Evolutionary conservation across 352 stramenopile genomes (phyloP).

Genomic region (Achlya hypogyna): DNA sequence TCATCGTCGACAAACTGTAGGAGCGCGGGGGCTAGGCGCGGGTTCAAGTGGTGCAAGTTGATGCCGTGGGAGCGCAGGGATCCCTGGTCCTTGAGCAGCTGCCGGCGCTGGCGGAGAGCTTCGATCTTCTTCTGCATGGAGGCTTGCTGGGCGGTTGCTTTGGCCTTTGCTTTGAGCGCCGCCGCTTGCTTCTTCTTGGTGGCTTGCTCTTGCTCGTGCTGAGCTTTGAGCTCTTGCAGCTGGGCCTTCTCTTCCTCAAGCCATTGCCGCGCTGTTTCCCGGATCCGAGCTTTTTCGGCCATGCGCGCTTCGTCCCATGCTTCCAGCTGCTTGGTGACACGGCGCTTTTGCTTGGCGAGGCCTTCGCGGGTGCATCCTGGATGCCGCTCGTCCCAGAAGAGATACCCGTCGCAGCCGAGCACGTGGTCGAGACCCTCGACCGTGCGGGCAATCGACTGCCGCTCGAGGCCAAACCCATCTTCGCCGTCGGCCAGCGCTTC

Average conservation of each 20-base stretch:
- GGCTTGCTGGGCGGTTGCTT: not conserved
- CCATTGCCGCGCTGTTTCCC: not conserved
- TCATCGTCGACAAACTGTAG: constrained; percentile 13
- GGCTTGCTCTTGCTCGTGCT: not conserved
- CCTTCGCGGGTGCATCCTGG: not conserved
- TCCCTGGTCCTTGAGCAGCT: not conserved
- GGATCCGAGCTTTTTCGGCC: not conserved
- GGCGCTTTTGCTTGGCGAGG: not conserved
- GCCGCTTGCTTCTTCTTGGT: not conserved
- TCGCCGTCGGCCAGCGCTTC: constrained; percentile 24
- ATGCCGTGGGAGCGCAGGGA: not conserved
- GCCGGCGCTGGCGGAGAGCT: constrained; percentile 1
- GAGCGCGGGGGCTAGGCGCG: not conserved
- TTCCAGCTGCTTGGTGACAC: not conserved
- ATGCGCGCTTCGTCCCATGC: not conserved
- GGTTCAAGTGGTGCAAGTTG: not conserved
- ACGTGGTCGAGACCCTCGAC: constrained; percentile 63
- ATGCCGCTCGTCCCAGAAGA: constrained; percentile 80
- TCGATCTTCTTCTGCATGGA: constrained; percentile 17
- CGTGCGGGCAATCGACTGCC: constrained; percentile 56
- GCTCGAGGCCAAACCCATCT: constrained; percentile 73
- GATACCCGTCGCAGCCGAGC: constrained; percentile 55
- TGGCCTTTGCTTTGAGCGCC: not conserved
- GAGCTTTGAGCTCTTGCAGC: not conserved
- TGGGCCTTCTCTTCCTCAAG: not conserved